phyloP scores from a whole-genome alignment of 2,329 filamentous ascomycete species.

The Colletotrichum sidae region DNA sequence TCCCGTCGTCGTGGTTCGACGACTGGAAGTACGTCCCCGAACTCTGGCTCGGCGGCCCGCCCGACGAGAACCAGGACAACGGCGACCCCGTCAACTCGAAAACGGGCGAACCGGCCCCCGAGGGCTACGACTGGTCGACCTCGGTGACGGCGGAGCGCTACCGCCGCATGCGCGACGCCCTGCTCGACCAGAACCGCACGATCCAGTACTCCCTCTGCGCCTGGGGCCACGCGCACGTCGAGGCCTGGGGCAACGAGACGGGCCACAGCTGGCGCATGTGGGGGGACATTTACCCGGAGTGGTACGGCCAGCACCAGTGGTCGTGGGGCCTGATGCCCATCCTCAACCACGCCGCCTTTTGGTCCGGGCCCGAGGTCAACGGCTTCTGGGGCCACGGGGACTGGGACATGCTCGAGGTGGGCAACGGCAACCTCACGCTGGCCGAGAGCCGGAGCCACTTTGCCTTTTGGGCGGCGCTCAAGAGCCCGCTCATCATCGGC shows the following conservation, averaged over 20 bases:
- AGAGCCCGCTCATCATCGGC: constrained; percentile 62
- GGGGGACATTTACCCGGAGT: constrained; percentile 53
- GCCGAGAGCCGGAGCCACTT: constrained; percentile 63
- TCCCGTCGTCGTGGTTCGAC: constrained; percentile 52
- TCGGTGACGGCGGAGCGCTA: constrained; percentile 62
- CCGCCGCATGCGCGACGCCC: constrained; percentile 62
- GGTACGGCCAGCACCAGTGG: constrained; percentile 45
- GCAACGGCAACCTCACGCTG: constrained; percentile 58
- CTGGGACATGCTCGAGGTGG: constrained; percentile 63
- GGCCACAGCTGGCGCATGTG: constrained; percentile 61
- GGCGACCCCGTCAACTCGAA: constrained; percentile 43
- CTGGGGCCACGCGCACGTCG: constrained; percentile 64
- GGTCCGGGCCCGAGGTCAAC: constrained; percentile 48
- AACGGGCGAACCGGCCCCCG: constrained; percentile 52
- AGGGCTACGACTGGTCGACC: constrained; percentile 61
- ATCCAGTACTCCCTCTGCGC: constrained; percentile 65
- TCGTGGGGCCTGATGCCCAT: constrained; percentile 49
- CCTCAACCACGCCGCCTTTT: constrained; percentile 61
- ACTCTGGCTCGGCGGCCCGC: constrained; percentile 45
- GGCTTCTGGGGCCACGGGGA: constrained; percentile 64
- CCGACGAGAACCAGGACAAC: constrained; percentile 40
- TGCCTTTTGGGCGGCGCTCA: constrained; percentile 63
- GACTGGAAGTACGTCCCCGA: constrained; percentile 45
- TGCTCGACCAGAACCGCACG: constrained; percentile 54
- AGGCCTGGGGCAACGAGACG: constrained; percentile 60